Evolutionary conservation across 106 monocot species (phyloP).

Genomic region (Dendrobium officinale): DNA sequence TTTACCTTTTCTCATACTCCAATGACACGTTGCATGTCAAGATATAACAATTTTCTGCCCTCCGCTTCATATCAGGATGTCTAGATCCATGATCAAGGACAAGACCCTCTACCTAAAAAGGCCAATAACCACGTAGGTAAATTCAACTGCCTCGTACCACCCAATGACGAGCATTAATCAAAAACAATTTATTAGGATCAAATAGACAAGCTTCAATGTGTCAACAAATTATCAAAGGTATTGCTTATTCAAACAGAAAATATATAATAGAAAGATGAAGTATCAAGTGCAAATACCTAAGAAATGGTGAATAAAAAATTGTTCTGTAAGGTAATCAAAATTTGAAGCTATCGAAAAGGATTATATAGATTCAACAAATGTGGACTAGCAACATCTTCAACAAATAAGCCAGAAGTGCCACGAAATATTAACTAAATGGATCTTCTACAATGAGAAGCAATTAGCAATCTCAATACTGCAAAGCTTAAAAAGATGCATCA

Average conservation of each 20-base stretch:
- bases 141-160: background rate
- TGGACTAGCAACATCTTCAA: background rate
- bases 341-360: background rate
- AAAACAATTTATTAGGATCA: background rate
- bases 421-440: background rate
- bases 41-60: conserved; percentile 91
- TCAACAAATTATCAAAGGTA: background rate
- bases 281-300: background rate
- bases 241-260: background rate
- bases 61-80: conserved; percentile 93
- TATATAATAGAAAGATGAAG: background rate
- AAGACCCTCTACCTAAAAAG: conserved; percentile 80
- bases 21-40: conserved; percentile 95
- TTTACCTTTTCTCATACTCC: conserved; percentile 97
- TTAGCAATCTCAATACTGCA: background rate
- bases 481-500: background rate
- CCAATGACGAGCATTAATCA: background rate
- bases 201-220: background rate
- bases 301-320: background rate
- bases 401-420: background rate
- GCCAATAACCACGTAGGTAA: background rate
- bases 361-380: background rate
- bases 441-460: background rate
- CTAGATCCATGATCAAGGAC: conserved; percentile 98
- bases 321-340: background rate